phyloP scores from a whole-genome alignment of 108 stramenopile species.

The Cyclotella choctawhatcheeana region DNA sequence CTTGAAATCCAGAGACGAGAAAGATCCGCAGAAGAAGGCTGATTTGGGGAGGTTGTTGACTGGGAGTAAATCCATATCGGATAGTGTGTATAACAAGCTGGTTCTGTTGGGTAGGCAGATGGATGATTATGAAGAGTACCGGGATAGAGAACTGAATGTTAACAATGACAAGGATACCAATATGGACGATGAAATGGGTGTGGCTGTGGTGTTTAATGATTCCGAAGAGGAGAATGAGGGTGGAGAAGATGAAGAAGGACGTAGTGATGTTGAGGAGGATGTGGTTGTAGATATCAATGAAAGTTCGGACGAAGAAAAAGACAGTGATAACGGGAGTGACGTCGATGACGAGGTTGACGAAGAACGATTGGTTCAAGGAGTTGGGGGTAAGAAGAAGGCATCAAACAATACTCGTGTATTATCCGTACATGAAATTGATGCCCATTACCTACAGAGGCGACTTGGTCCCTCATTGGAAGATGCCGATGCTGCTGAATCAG shows the following conservation, averaged over 20 bases:
- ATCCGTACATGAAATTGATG: constrained; percentile 96
- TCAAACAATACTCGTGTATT: constrained; percentile 63
- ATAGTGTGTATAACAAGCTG: constrained; percentile 77
- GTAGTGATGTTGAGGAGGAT: constrained; percentile 73
- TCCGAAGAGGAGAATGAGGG: constrained; percentile 86
- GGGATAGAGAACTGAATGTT: constrained; percentile 32
- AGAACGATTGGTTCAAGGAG: constrained; percentile 33
- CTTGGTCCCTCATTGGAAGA: constrained; percentile 88
- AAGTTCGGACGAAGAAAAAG: constrained; percentile 89
- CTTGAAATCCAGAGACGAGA: constrained; percentile 79
- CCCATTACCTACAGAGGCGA: constrained; percentile 93
- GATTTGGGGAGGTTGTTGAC: constrained; percentile 82
- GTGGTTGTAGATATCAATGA: too few relatives aligned
- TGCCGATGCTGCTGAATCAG: constrained; percentile 75
- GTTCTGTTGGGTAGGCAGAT: constrained; percentile 88
- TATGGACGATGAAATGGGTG: constrained; percentile 96
- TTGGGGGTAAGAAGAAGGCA: constrained; percentile 7
- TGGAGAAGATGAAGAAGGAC: constrained; percentile 69
- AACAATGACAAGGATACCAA: constrained; percentile 19
- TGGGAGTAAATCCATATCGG: constrained; percentile 58
- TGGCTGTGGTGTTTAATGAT: constrained; percentile 97
- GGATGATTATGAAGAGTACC: constrained; percentile 81
- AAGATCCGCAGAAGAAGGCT: constrained; percentile 83
- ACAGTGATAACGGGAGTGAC: constrained; percentile 68
- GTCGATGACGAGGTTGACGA: constrained; percentile 63